Base-by-base conservation (phyloP, 768 basidiomycete species). In the Psilocybe cubensis region DNA sequence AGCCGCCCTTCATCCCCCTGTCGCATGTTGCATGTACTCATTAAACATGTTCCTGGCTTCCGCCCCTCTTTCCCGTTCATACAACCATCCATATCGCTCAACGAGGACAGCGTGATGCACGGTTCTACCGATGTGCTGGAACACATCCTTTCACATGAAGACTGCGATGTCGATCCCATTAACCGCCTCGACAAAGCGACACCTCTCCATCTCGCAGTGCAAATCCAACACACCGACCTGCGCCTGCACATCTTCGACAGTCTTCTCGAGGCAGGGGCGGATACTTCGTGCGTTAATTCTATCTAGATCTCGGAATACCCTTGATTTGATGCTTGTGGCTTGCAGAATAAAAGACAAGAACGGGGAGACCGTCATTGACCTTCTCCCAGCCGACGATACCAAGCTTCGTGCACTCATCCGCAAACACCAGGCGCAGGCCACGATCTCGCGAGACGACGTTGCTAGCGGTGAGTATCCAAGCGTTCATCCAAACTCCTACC, bases 111-210 rank as follows among this genome's bases (percentile, higher is more conserved):
- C 17, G 83, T 81, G 18, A 76, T 73, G 29, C 63, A 82, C 40
- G 87, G 85, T 21, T 88, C 84, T 23, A 78, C 78, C 1, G 80
- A 81, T 25, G 85, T 88, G 46, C 75, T 93, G 3, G 90, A 93
- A 59, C 78, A 87, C 53, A 83, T 94, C 61, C 79, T 95, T 29
- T 83, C 82, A 4, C 78, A 85, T 64, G 89, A 92, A 10, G 82
- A 79, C 3, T 93, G 91, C 74, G 92, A 94, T 66, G 91, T 93
- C 49, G 92, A 95, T 68, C 84, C 85, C 17, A 76, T 83, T 65
- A 94, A 94, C 71, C 78, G 79, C 18, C 66, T 89, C 25, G 85
- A 88, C 46, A 80, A 80, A 8, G 84, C 85, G 6, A 94, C 93
- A 0, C 93, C 93, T 3, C 76, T 95, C 14, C 92, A 94, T 69